Evolutionary conservation across 345 rosid species (phyloP).

Genomic region (Heritiera fomes): DNA sequence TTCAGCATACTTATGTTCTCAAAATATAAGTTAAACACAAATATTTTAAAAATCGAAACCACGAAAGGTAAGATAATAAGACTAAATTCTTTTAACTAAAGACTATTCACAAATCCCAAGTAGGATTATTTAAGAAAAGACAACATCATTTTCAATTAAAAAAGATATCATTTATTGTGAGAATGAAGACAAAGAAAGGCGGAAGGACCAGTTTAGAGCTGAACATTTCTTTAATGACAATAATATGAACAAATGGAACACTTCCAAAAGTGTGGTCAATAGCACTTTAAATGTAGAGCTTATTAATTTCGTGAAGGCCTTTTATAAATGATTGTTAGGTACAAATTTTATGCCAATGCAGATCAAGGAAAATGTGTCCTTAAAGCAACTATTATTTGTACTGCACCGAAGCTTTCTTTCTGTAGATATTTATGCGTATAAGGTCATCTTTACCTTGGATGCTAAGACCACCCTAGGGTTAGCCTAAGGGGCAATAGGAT

Average conservation of each 20-base stretch:
- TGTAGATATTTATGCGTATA: not conserved
- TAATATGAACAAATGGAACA: constrained; percentile 6
- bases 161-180: not conserved
- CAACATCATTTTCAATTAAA: not conserved
- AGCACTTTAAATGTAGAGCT: no score
- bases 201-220: not conserved
- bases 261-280: constrained; percentile 20
- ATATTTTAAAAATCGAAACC: no score
- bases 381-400: not conserved
- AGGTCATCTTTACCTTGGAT: constrained; percentile 36
- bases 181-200: not conserved
- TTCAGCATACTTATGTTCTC: no score
- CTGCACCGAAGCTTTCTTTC: not conserved
- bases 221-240: not conserved
- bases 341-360: not conserved
- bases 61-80: no score
- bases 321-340: constrained; percentile 5
- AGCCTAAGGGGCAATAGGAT: constrained; percentile 17
- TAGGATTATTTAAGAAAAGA: not conserved
- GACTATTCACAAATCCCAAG: not conserved
- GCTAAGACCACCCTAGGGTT: constrained; percentile 28
- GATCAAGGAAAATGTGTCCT: constrained; percentile 11
- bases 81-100: not conserved
- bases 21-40: no score
- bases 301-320: not conserved